These are phyloP conservation scores for Saccharomycopsis babjevae DNA, from an alignment of 805 yeast genomes.

Conservation along the genomic window DNA sequence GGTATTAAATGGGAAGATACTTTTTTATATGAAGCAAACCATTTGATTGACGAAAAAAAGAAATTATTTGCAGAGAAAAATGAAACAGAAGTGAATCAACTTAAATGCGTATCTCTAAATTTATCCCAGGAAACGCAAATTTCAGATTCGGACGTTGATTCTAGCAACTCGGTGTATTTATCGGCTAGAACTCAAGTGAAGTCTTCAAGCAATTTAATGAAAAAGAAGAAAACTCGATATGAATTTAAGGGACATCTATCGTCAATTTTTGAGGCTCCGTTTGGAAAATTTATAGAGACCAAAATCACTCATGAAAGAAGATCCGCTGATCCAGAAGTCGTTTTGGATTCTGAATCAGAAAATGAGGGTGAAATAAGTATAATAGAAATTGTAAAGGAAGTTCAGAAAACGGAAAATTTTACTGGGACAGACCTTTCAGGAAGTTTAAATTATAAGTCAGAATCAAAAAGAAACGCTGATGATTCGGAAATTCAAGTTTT, in stretches of 20 bases:
- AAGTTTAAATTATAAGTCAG: background rate
- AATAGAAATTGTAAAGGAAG: slow-evolving; percentile 12
- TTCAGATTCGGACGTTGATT: background rate
- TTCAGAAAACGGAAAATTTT: background rate
- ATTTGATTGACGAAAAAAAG: background rate
- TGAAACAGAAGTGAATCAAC: background rate
- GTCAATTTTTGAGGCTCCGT: slow-evolving; percentile 8
- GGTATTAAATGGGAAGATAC: background rate
- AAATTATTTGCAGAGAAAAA: no score
- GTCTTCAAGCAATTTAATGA: background rate
- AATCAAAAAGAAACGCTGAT: background rate
- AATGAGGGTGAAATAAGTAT: slow-evolving; percentile 14
- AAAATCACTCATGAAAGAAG: slow-evolving; percentile 13
- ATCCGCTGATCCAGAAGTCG: background rate
- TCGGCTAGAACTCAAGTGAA: slow-evolving; percentile 1
- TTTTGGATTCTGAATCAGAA: slow-evolving; percentile 15
- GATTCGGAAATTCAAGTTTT: slow-evolving; percentile 13
- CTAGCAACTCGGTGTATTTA: background rate
- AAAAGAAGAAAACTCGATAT: slow-evolving; percentile 14
- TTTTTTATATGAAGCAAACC: background rate
- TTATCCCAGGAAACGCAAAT: background rate
- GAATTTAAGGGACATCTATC: slow-evolving; percentile 13
- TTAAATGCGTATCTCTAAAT: background rate
- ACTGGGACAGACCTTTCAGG: background rate
- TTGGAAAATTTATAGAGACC: slow-evolving; percentile 18